These are phyloP conservation scores for Pythium sukuiense DNA, from an alignment of 352 stramenopile species.

Conservation along the genomic window DNA sequence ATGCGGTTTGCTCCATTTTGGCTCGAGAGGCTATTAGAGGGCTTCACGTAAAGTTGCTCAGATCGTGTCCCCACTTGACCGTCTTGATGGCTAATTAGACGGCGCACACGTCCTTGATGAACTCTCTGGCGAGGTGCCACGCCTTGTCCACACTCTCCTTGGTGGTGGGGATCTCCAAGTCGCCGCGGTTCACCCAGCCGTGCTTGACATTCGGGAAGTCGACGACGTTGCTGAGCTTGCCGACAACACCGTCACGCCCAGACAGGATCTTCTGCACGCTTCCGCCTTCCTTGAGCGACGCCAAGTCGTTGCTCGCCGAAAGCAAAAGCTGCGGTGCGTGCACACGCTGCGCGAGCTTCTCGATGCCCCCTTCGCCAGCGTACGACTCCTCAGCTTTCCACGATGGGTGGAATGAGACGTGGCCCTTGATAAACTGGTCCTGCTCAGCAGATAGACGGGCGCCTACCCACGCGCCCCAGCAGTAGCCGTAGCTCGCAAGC, in stretches of 20 bases:
- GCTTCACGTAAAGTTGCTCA: too few relatives aligned
- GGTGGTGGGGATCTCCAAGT: slow-evolving; percentile 34
- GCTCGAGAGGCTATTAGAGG: too few relatives aligned
- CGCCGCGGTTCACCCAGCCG: slow-evolving; percentile 55
- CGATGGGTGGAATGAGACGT: slow-evolving; percentile 35
- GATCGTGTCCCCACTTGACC: too few relatives aligned
- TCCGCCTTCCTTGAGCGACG: slow-evolving; percentile 26
- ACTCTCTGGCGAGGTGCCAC: slow-evolving; percentile 16
- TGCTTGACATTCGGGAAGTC: slow-evolving; percentile 45
- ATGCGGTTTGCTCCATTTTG: too few relatives aligned
- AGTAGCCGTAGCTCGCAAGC: slow-evolving; percentile 33
- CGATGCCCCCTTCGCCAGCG: slow-evolving; percentile 31
- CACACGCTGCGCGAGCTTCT: slow-evolving; percentile 43
- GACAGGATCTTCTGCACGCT: slow-evolving; percentile 40
- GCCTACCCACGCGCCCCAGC: slow-evolving; percentile 33
- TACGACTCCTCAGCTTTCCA: slow-evolving; percentile 38
- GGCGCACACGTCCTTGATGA: background rate
- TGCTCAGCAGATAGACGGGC: slow-evolving; percentile 20
- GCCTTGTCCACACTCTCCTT: slow-evolving; percentile 39
- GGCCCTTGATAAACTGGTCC: slow-evolving; percentile 22
- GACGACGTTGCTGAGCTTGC: slow-evolving; percentile 20
- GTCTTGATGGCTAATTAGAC: too few relatives aligned
- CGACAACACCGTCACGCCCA: background rate
- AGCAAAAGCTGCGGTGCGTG: slow-evolving; percentile 45
- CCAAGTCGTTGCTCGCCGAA: slow-evolving; percentile 35